Evolutionary conservation across 2,329 filamentous ascomycete genomes (phyloP).

Genomic region (Pseudopyricularia javanii): DNA sequence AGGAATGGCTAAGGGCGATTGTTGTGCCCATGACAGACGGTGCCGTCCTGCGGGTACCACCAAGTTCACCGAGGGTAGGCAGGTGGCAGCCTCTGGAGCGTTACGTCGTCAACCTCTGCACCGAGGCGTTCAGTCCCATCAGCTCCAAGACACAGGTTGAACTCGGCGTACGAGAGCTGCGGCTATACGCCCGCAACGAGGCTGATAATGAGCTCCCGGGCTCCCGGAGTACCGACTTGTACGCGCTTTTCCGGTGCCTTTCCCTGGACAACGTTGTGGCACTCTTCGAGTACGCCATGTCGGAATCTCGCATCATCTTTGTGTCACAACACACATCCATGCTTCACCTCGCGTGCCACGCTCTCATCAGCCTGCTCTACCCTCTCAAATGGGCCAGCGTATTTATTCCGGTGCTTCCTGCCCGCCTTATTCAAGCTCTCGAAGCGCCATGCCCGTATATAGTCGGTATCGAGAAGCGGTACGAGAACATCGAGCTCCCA

Average conservation of each 20-base stretch:
- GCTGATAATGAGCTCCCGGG: slow-evolving; percentile 87
- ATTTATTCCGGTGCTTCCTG: slow-evolving; percentile 83
- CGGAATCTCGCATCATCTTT: slow-evolving; percentile 91
- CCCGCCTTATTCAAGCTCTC: slow-evolving; percentile 75
- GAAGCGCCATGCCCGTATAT: slow-evolving; percentile 97
- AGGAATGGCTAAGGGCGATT: slow-evolving; percentile 91
- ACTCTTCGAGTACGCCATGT: slow-evolving; percentile 83
- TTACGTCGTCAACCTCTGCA: slow-evolving; percentile 94
- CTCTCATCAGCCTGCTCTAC: slow-evolving; percentile 76
- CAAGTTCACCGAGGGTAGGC: slow-evolving; percentile 80
- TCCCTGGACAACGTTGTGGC: slow-evolving; percentile 87
- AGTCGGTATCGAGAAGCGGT: slow-evolving; percentile 85
- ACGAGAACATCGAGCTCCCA: slow-evolving; percentile 74
- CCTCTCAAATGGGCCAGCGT: slow-evolving; percentile 89
- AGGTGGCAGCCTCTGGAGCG: slow-evolving; percentile 94
- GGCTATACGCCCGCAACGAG: slow-evolving; percentile 86
- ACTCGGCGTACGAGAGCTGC: slow-evolving; percentile 75
- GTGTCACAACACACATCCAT: slow-evolving; percentile 92
- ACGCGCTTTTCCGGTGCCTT: slow-evolving; percentile 79
- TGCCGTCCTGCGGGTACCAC: slow-evolving; percentile 66
- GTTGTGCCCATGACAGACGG: slow-evolving; percentile 95
- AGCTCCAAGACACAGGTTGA: slow-evolving; percentile 95
- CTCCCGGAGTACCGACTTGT: slow-evolving; percentile 82
- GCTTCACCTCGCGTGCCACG: slow-evolving; percentile 84
- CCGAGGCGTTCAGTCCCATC: slow-evolving; percentile 83